Evolutionary conservation across 2,329 filamentous ascomycete genomes (phyloP).

Genomic region (Aspergillus clavatus): DNA sequence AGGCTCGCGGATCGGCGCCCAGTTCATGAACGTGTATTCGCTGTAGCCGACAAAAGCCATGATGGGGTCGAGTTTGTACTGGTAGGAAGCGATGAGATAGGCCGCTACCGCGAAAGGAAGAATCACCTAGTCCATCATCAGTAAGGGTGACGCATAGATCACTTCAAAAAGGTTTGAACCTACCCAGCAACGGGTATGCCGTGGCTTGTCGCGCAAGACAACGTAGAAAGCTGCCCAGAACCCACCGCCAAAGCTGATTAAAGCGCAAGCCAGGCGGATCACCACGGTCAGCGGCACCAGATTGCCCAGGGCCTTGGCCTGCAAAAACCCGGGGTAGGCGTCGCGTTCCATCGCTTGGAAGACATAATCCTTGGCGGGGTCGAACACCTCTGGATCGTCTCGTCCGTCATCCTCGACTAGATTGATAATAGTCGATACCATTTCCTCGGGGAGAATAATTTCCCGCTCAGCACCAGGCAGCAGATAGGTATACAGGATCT

Average conservation of each 20-base stretch:
- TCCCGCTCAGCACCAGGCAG: conserved; percentile 94
- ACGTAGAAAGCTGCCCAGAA: conserved; percentile 94
- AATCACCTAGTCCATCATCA: conserved; percentile 54
- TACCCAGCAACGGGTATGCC: conserved; percentile 78
- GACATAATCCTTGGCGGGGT: conserved; percentile 96
- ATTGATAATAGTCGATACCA: conserved; percentile 77
- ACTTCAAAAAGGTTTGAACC: conserved; percentile 30
- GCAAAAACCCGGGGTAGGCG: conserved; percentile 94
- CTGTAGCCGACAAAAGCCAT: conserved; percentile 85
- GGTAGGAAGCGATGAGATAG: conserved; percentile 84
- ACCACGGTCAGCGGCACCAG: conserved; percentile 87
- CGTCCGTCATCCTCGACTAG: conserved; percentile 86
- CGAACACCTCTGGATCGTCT: conserved; percentile 95
- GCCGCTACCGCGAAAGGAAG: conserved; percentile 87
- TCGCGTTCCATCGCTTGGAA: conserved; percentile 99
- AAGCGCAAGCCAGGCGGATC: conserved; percentile 75
- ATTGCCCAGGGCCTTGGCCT: conserved; percentile 93
- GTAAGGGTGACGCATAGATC: conserved; percentile 10
- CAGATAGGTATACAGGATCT: conserved; percentile 97
- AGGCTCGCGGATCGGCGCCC: conserved; percentile 80
- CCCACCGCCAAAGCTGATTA: conserved; percentile 80
- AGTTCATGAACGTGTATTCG: conserved; percentile 95
- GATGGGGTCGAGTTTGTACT: conserved; percentile 90
- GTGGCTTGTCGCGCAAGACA: conserved; percentile 78
- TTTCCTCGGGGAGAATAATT: conserved; percentile 84